phyloP scores from a whole-genome alignment of 768 basidiomycete genomes.

The Pisolithus tinctorius region DNA sequence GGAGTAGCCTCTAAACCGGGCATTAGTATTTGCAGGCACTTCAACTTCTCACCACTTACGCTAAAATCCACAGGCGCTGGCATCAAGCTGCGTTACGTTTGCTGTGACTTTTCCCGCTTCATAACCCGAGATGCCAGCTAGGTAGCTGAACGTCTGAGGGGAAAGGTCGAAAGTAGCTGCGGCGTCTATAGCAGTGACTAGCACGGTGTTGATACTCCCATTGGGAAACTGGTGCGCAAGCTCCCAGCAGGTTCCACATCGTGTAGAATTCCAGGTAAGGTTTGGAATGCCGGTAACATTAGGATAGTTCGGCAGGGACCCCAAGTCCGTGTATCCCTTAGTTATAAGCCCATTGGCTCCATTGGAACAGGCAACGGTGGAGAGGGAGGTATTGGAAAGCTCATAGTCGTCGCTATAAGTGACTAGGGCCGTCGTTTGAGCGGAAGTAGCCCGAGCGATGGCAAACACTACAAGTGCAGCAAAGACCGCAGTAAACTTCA shows the following conservation, averaged over 20 bases:
- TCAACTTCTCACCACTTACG: background rate
- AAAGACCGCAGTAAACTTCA: conserved; percentile 1
- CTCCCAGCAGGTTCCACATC: conserved; percentile 5
- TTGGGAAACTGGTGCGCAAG: background rate
- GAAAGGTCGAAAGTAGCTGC: conserved; percentile 1
- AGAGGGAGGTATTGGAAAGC: conserved; percentile 1
- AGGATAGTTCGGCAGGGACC: conserved; percentile 7
- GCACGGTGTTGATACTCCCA: background rate
- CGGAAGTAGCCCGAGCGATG: background rate
- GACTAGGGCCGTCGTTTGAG: background rate
- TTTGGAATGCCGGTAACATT: conserved; percentile 6
- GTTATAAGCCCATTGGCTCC: conserved; percentile 14
- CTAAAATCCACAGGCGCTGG: conserved; percentile 3
- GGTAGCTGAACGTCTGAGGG: background rate
- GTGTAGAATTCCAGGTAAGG: conserved; percentile 1
- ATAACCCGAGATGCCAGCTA: background rate
- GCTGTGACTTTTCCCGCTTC: background rate
- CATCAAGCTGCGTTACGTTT: background rate
- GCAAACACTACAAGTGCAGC: conserved; percentile 4
- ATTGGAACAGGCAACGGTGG: conserved; percentile 14
- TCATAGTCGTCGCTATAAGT: conserved; percentile 1
- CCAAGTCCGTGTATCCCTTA: conserved; percentile 11
- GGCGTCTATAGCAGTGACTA: conserved; percentile 3
- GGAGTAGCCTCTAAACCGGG: background rate
- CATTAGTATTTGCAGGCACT: background rate